A percentile compares a stretch with the other conserved stretches of the same genome.
Evolutionary conservation across 192 early-diverging fungal genomes (phyloP).

Genomic region (Fimicolochytrium jonesii): DNA sequence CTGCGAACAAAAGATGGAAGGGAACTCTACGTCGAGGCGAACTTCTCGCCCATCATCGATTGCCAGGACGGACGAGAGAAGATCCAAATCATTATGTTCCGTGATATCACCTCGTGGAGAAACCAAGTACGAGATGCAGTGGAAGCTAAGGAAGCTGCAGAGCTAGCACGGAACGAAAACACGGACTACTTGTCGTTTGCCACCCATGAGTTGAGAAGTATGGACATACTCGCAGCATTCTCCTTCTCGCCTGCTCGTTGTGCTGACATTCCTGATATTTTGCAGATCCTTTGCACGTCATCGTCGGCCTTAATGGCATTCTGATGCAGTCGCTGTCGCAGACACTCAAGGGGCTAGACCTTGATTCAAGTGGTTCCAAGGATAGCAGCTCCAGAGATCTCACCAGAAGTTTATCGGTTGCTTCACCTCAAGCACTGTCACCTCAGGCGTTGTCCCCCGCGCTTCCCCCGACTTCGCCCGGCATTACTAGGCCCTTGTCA

Average conservation of each 20-base stretch:
- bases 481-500: no score
- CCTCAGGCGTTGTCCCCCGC: no score
- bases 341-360: no score
- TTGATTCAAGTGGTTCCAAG: no score
- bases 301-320: conserved; percentile 27
- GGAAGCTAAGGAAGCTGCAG: conserved; percentile 33
- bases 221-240: no score
- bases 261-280: not conserved
- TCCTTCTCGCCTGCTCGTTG: not conserved
- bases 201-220: conserved; percentile 36
- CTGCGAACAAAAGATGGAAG: conserved; percentile 21
- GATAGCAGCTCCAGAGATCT: no score
- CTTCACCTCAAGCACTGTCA: no score
- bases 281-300: conserved; percentile 28
- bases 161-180: conserved; percentile 16
- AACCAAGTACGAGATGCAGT: conserved; percentile 5
- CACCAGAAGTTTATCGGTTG: no score
- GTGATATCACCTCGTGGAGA: conserved; percentile 24
- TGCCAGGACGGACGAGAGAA: conserved; percentile 13
- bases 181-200: conserved; percentile 32
- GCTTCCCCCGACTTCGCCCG: no score
- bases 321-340: conserved; percentile 12
- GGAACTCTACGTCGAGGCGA: conserved; percentile 26
- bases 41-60: conserved; percentile 28
- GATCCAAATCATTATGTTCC: conserved; percentile 29